phyloP scores from a whole-genome alignment of 257 asterid genomes.

The Salvia miltiorrhiza region DNA sequence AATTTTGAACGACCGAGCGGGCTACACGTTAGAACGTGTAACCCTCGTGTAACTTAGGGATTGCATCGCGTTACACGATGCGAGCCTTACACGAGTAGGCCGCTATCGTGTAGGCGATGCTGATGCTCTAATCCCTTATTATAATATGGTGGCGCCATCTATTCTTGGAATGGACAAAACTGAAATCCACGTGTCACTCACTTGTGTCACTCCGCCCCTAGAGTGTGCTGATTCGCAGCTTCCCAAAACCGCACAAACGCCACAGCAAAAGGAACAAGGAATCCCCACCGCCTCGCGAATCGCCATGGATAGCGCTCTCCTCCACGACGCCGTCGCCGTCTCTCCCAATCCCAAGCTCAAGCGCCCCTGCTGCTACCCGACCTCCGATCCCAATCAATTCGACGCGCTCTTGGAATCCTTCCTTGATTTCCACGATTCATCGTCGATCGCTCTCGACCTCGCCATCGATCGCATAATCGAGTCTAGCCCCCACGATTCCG shows the following conservation, averaged over 20 bases:
- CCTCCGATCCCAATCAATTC: slow-evolving; percentile 26
- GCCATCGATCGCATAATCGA: slow-evolving; percentile 62
- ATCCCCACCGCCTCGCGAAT: slow-evolving; percentile 21
- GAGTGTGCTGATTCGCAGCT: background rate
- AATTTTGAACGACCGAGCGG: too few relatives aligned
- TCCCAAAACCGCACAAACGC: background rate
- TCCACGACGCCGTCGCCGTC: slow-evolving; percentile 35
- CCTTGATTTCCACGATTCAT: slow-evolving; percentile 47
- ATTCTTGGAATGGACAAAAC: background rate
- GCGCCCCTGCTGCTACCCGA: slow-evolving; percentile 50
- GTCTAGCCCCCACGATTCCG: slow-evolving; percentile 43
- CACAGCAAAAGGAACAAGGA: background rate
- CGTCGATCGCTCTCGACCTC: slow-evolving; percentile 44
- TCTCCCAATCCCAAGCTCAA: slow-evolving; percentile 49
- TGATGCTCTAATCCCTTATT: too few relatives aligned
- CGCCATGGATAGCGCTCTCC: slow-evolving; percentile 52
- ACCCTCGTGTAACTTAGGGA: too few relatives aligned
- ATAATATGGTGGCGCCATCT: too few relatives aligned
- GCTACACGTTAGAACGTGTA: too few relatives aligned
- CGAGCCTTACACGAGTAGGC: too few relatives aligned
- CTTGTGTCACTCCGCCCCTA: slow-evolving; percentile 17
- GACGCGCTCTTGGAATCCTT: slow-evolving; percentile 63
- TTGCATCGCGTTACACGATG: too few relatives aligned
- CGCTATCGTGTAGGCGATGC: too few relatives aligned
- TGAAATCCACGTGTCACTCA: slow-evolving; percentile 40